These are phyloP conservation scores for Coemansia linderi DNA, from an alignment of 371 early-diverging fungal species.

Conservation along the genomic window DNA sequence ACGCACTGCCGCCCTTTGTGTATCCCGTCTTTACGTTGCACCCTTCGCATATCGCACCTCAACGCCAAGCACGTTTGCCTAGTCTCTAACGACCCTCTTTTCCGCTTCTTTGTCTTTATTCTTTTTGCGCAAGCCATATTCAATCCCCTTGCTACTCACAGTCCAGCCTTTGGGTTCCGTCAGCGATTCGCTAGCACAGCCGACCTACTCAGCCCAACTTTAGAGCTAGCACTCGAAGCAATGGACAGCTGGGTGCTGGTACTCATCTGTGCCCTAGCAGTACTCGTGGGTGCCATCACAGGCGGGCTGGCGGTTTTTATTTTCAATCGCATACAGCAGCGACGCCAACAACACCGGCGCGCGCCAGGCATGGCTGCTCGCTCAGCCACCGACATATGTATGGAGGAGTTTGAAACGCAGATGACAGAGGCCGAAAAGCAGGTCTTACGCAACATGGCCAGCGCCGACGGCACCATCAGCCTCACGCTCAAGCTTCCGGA, in stretches of 20 bases:
- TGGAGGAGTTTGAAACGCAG: constrained; percentile 32
- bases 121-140: not conserved
- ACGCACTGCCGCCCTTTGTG: constrained; percentile 1
- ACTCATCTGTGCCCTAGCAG: not conserved
- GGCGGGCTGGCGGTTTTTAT: constrained; percentile 4
- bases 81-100: not conserved
- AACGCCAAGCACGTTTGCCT: constrained; percentile 3
- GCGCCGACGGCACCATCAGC: constrained; percentile 20
- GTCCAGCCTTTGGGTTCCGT: not conserved
- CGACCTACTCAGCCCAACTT: not conserved
- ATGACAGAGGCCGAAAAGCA: constrained; percentile 32
- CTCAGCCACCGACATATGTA: not conserved
- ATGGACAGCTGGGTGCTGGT: constrained; percentile 11
- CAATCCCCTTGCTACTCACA: not conserved
- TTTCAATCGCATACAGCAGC: not conserved
- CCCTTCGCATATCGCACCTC: not conserved
- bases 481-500: constrained; percentile 38
- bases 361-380: not conserved
- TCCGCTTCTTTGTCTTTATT: not conserved
- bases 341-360: not conserved
- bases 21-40: not conserved
- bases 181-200: not conserved
- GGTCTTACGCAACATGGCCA: constrained; percentile 25
- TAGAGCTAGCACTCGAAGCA: not conserved
- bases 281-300: not conserved